Evolutionary conservation across 1,284 basidiomycete genomes (phyloP).

Genomic region (Irpex sp.): DNA sequence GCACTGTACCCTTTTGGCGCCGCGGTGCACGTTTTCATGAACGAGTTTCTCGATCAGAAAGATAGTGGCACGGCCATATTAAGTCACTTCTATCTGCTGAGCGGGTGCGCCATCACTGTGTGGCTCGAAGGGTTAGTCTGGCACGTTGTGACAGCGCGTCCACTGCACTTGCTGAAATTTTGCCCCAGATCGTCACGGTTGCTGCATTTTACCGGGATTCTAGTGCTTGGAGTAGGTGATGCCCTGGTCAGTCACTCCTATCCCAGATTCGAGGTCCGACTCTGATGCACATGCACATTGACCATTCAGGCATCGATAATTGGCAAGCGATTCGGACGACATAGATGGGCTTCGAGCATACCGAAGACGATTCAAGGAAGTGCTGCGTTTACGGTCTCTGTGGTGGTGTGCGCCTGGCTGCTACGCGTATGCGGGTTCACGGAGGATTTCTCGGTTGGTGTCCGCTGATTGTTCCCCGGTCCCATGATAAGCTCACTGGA

Average conservation of each 20-base stretch:
- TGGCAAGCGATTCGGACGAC: constrained; percentile 77
- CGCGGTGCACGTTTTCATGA: constrained; percentile 92
- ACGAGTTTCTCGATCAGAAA: constrained; percentile 95
- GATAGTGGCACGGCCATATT: constrained; percentile 96
- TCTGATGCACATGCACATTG: constrained; percentile 3
- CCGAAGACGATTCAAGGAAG: constrained; percentile 93
- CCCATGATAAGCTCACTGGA: not conserved
- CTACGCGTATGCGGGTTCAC: constrained; percentile 70
- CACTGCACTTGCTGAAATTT: not conserved
- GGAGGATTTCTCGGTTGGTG: constrained; percentile 64
- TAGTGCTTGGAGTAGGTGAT: constrained; percentile 92
- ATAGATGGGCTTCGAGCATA: constrained; percentile 81
- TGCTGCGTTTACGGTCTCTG: constrained; percentile 74
- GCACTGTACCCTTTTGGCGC: constrained; percentile 97
- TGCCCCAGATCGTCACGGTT: constrained; percentile 61
- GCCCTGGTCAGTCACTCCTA: constrained; percentile 63
- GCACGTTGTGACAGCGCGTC: constrained; percentile 1
- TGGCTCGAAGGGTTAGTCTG: constrained; percentile 90
- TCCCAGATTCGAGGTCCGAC: not conserved
- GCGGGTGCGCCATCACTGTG: constrained; percentile 89
- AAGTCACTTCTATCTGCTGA: constrained; percentile 95
- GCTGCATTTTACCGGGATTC: constrained; percentile 85
- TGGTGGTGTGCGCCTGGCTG: constrained; percentile 66
- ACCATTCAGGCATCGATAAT: constrained; percentile 79
- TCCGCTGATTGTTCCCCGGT: not conserved